Evolutionary conservation across 2,329 filamentous ascomycete genomes (phyloP), one percentile per base, ranked within the genome.

Genomic region (Claviceps cyperi): DNA sequence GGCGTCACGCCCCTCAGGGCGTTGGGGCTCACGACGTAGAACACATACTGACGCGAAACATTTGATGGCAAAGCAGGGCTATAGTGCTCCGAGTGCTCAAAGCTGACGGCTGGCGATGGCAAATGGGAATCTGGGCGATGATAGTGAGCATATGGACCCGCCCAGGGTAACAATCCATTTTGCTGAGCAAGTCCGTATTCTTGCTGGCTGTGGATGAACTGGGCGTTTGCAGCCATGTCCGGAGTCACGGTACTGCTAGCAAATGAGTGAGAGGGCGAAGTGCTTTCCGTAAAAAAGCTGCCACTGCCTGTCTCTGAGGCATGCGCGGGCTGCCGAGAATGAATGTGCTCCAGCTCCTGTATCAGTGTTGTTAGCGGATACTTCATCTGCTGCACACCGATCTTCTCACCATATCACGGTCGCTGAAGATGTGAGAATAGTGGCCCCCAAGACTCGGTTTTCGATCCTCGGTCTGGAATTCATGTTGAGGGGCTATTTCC

Each of bases 41-140:
- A 49, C 9, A 32, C 4, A 37, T 47, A 47, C n/a, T 44, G 37
- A 28, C 39, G 24, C 32, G 47, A 17, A 43, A 41, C 21, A 35
- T 37, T 32, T 1, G 46, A n/a, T 24, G 41, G 36, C 46, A 46
- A 37, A 17, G 39, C 38, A 21, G 43, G 24, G 32, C 43, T 21
- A 36, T 49, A 37, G 24, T 49, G 45, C 2, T 49, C 43, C 17
- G 22, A 17, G 8, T 49, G 50, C 22, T 51, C 50, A 41, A 46
- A 51, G 37, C 46, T 46, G 43, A 9, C 19, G 15, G 41, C 46
- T 5, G 50, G 36, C 19, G 50, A 41, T 15, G 43, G 46, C 36
- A 51, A 11, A 17, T 39, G 28, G 6, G 38, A 43, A 5, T 41
- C 35, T 14, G 22, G 7, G 38, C 17, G 37, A 13, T 44, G n/a